Conservation (phyloP, 306 rosid species). For the Corylus avellana region DNA sequence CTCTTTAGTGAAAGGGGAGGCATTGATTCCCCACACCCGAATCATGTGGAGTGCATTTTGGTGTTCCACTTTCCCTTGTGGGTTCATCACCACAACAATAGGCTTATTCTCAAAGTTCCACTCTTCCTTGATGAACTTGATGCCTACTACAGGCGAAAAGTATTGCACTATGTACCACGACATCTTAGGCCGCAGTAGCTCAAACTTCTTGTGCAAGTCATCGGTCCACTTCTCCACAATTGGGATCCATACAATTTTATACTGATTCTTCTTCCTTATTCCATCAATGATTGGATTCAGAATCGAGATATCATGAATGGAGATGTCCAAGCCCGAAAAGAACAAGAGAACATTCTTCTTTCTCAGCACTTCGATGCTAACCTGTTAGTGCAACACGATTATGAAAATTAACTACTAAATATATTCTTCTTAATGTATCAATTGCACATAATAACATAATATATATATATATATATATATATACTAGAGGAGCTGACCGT, state of each 20-base stretch:
- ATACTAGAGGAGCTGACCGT: slow-evolving; percentile 26
- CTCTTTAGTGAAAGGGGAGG: slow-evolving; percentile 38
- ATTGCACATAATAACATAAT: no score
- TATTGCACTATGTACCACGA: slow-evolving; percentile 48
- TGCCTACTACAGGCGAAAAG: slow-evolving; percentile 32
- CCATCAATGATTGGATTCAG: slow-evolving; percentile 37
- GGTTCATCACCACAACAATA: slow-evolving; percentile 41
- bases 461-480: no score
- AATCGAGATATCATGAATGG: background rate
- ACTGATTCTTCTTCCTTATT: slow-evolving; percentile 25
- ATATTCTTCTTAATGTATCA: no score
- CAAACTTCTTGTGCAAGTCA: slow-evolving; percentile 45
- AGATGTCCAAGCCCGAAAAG: slow-evolving; percentile 33
- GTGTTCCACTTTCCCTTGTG: slow-evolving; percentile 52
- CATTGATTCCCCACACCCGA: slow-evolving; percentile 47
- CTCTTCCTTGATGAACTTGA: slow-evolving; percentile 50
- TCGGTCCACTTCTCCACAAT: slow-evolving; percentile 55
- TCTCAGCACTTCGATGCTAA: slow-evolving; percentile 22
- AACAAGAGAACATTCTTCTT: slow-evolving; percentile 29
- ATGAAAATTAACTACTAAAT: background rate
- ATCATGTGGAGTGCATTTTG: slow-evolving; percentile 54
- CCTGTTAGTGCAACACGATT: slow-evolving; percentile 7
- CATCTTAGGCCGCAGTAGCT: slow-evolving; percentile 41
- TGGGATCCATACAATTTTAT: slow-evolving; percentile 68
- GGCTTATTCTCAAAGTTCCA: slow-evolving; percentile 62